Conservation (phyloP, 352 stramenopile genomes). For the Globisporangium barbulae region DNA sequence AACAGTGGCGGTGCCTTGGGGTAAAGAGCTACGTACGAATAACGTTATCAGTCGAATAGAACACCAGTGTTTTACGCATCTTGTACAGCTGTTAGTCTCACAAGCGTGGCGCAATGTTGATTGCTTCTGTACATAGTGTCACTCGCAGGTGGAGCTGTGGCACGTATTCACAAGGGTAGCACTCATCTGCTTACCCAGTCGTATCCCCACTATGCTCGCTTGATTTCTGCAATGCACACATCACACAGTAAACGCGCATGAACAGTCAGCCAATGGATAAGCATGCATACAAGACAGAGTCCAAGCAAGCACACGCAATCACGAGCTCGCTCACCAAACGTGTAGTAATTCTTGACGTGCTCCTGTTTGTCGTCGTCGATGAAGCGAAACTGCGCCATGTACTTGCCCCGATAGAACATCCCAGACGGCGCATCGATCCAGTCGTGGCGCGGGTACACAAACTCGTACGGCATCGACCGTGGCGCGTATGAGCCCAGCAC, state of each 20-base stretch:
- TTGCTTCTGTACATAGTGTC: background rate
- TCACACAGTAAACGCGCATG: background rate
- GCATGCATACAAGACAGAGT: no score
- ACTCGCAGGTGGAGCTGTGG: background rate
- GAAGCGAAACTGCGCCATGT: slow-evolving; percentile 78
- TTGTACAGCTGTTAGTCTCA: background rate
- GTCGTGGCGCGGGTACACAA: slow-evolving; percentile 73
- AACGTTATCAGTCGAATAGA: background rate
- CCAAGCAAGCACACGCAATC: no score
- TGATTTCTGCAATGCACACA: slow-evolving; percentile 43
- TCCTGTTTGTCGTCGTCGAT: slow-evolving; percentile 63
- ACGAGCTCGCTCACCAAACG: slow-evolving; percentile 51
- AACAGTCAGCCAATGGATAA: background rate
- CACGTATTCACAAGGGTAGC: background rate
- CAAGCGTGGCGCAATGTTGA: background rate
- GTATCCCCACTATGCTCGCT: slow-evolving; percentile 29
- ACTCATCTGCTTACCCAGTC: background rate
- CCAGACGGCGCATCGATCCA: slow-evolving; percentile 83
- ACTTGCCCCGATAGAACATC: slow-evolving; percentile 87
- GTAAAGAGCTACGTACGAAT: background rate
- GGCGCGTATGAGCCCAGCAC: slow-evolving; percentile 85
- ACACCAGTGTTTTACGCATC: background rate
- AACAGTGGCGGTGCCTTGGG: background rate
- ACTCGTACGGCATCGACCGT: slow-evolving; percentile 68
- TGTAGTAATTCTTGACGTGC: slow-evolving; percentile 75